These are phyloP conservation scores for Jamesozyma piceae DNA, from an alignment of 805 yeast genomes.

Conservation along the genomic window DNA sequence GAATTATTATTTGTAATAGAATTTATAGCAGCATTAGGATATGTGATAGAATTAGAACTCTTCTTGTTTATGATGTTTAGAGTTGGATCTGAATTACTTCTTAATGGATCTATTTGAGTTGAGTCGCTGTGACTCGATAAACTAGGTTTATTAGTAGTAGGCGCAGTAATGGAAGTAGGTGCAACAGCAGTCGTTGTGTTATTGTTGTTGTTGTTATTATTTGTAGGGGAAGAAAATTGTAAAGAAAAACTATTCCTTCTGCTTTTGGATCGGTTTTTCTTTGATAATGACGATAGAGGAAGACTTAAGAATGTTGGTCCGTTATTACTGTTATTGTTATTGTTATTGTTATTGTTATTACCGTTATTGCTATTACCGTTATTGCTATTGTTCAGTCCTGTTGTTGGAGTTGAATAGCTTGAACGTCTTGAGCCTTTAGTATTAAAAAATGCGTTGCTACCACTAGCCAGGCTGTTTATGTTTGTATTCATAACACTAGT, in stretches of 20 bases:
- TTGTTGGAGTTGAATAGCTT: constrained; percentile 15
- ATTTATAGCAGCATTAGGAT: not conserved
- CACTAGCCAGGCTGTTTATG: not conserved
- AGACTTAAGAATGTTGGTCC: constrained; percentile 1
- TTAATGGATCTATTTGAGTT: constrained; percentile 8
- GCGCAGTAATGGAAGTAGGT: too few species aligned
- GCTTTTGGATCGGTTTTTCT: constrained; percentile 5
- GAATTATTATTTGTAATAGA: not conserved
- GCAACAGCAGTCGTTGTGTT: too few species aligned
- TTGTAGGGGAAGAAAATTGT: not conserved
- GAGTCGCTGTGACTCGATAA: not conserved
- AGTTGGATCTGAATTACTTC: not conserved
- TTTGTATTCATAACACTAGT: not conserved
- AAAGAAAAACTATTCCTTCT: constrained; percentile 5
- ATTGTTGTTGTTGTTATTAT: not conserved
- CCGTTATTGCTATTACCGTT: not conserved
- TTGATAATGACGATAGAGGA: not conserved
- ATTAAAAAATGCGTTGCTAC: constrained; percentile 1
- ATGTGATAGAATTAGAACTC: not conserved
- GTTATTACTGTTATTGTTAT: not conserved
- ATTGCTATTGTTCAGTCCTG: not conserved
- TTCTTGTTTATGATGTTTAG: not conserved
- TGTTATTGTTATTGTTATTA: not conserved
- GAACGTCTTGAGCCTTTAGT: constrained; percentile 8
- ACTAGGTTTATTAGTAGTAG: not conserved